These are phyloP conservation scores for Abortiporus biennis DNA, from an alignment of 1,284 basidiomycete species.

Conservation along the genomic window DNA sequence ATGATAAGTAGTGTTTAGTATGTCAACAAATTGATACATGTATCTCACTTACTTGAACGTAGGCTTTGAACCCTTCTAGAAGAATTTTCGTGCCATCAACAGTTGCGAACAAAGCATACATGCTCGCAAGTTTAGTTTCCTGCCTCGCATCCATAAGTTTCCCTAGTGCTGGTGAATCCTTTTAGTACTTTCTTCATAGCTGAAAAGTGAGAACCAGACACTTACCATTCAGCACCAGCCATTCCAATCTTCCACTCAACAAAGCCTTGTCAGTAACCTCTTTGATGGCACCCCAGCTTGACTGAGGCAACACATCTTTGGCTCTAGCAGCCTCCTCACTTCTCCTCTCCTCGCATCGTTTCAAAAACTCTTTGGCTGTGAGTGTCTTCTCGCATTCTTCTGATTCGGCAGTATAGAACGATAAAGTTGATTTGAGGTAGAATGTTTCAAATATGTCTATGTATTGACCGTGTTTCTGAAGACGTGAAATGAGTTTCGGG, in stretches of 20 bases:
- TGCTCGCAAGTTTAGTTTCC: slow-evolving; percentile 39
- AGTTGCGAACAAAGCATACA: slow-evolving; percentile 65
- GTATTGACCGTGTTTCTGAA: slow-evolving; percentile 52
- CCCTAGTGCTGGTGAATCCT: slow-evolving; percentile 43
- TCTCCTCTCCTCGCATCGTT: slow-evolving; percentile 39
- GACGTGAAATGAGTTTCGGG: slow-evolving; percentile 42
- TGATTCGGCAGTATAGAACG: slow-evolving; percentile 53
- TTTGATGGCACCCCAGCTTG: slow-evolving; percentile 43
- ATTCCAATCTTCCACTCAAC: slow-evolving; percentile 43
- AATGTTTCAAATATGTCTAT: slow-evolving; percentile 43
- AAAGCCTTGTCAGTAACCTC: slow-evolving; percentile 49
- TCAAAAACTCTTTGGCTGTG: slow-evolving; percentile 51
- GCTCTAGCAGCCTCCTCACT: slow-evolving; percentile 52
- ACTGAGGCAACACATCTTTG: slow-evolving; percentile 41
- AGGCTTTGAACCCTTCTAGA: slow-evolving; percentile 54
- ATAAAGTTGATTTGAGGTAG: slow-evolving; percentile 41
- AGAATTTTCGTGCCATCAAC: slow-evolving; percentile 52
- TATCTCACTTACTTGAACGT: slow-evolving; percentile 40
- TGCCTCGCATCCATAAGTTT: slow-evolving; percentile 50
- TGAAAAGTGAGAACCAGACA: slow-evolving; percentile 3
- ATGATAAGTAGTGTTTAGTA: neutral
- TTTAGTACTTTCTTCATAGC: neutral
- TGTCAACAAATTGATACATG: neutral
- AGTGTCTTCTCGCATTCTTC: slow-evolving; percentile 29
- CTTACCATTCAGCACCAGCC: slow-evolving; percentile 54